Evolutionary conservation across 768 basidiomycete genomes (phyloP).

Genomic region (Dacryopinax primogenitus): DNA sequence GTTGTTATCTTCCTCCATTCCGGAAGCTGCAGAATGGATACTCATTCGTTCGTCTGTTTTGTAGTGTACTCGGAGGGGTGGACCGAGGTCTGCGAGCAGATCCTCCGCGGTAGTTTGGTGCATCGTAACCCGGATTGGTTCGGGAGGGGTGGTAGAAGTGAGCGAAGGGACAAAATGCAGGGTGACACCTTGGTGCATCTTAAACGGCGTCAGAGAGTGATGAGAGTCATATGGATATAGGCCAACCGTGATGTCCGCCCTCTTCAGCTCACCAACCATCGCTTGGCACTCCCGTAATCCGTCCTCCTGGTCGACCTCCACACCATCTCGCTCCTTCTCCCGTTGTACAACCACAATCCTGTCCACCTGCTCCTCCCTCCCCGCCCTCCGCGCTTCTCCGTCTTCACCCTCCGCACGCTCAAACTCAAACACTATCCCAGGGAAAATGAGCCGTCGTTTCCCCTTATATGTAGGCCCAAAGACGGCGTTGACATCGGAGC

Average conservation of each 20-base stretch:
- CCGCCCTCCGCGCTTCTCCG: slow-evolving; percentile 36
- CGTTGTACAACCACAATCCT: slow-evolving; percentile 59
- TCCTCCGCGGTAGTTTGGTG: slow-evolving; percentile 76
- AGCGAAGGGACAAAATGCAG: slow-evolving; percentile 50
- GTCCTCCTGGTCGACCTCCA: slow-evolving; percentile 49
- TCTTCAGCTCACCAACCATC: slow-evolving; percentile 60
- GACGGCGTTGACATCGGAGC: slow-evolving; percentile 51
- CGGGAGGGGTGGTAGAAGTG: slow-evolving; percentile 23
- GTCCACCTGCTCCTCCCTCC: slow-evolving; percentile 62
- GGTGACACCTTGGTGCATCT: slow-evolving; percentile 64
- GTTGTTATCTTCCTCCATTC: slow-evolving; percentile 25
- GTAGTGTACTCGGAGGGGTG: slow-evolving; percentile 63
- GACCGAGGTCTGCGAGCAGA: slow-evolving; percentile 61
- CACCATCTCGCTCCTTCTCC: slow-evolving; percentile 37
- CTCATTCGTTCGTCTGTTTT: slow-evolving; percentile 84
- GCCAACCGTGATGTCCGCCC: slow-evolving; percentile 53
- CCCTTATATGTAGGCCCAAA: slow-evolving; percentile 77
- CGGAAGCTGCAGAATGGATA: slow-evolving; percentile 47
- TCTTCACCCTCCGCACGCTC: slow-evolving; percentile 45
- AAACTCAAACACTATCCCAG: slow-evolving; percentile 73
- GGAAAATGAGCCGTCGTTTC: slow-evolving; percentile 58
- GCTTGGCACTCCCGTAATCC: slow-evolving; percentile 51
- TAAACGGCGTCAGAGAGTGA: neutral
- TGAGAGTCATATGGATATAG: neutral
- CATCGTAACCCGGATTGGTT: slow-evolving; percentile 46